phyloP scores from a whole-genome alignment of 2,329 filamentous ascomycete genomes.

The Ascochyta rabiei region DNA sequence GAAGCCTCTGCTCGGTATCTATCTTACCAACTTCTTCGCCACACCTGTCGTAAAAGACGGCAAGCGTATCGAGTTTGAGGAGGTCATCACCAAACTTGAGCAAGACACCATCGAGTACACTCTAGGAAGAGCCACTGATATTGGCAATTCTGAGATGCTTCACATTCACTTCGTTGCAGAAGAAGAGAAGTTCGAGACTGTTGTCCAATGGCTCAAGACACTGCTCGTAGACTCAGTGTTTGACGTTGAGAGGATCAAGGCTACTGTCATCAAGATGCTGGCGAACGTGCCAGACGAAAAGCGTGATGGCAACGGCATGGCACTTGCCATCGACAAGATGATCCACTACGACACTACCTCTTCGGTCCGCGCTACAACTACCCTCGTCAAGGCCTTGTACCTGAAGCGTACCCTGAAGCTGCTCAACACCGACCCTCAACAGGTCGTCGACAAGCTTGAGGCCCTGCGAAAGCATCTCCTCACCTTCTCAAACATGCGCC shows the following conservation, averaged over 20 bases:
- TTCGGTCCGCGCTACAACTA: slow-evolving; percentile 76
- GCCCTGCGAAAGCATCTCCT: slow-evolving; percentile 77
- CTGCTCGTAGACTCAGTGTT: slow-evolving; percentile 90
- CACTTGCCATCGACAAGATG: slow-evolving; percentile 69
- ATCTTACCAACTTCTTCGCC: slow-evolving; percentile 92
- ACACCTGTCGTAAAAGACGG: slow-evolving; percentile 81
- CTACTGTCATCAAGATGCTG: slow-evolving; percentile 77
- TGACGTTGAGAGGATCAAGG: slow-evolving; percentile 69
- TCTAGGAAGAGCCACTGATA: slow-evolving; percentile 69
- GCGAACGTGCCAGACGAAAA: slow-evolving; percentile 93
- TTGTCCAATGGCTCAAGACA: slow-evolving; percentile 82
- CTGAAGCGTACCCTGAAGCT: slow-evolving; percentile 84
- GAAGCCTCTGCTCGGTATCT: slow-evolving; percentile 83
- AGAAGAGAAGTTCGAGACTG: slow-evolving; percentile 80
- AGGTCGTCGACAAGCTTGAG: slow-evolving; percentile 78
- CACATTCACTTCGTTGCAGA: slow-evolving; percentile 85
- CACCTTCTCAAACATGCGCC: slow-evolving; percentile 81
- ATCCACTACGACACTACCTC: slow-evolving; percentile 81
- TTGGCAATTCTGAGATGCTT: slow-evolving; percentile 82
- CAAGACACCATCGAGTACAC: slow-evolving; percentile 86
- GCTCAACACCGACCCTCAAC: slow-evolving; percentile 75
- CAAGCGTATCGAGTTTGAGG: slow-evolving; percentile 81
- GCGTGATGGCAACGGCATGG: slow-evolving; percentile 77
- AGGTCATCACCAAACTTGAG: slow-evolving; percentile 90
- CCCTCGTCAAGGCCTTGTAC: slow-evolving; percentile 85